Conservation (phyloP, 768 basidiomycete genomes). For the Mycena floridula region DNA sequence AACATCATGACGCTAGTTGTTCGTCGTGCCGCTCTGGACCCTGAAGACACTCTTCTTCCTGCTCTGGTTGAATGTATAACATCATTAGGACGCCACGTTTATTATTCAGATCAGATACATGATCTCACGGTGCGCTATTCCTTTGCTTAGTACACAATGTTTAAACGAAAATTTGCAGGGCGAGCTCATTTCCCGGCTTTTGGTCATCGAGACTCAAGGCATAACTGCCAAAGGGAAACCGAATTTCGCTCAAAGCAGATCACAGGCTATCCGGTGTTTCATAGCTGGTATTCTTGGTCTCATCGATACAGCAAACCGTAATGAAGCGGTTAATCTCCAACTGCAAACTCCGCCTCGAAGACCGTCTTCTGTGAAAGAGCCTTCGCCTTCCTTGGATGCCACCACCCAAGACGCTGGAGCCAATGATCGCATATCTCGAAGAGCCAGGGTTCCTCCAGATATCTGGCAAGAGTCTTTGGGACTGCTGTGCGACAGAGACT, state of each 20-base stretch:
- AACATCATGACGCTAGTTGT: slow-evolving; percentile 71
- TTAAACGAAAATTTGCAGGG: slow-evolving; percentile 33
- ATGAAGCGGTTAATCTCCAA: slow-evolving; percentile 22
- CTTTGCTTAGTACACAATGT: neutral
- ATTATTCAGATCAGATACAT: slow-evolving; percentile 94
- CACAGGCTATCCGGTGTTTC: slow-evolving; percentile 65
- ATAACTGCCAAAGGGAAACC: slow-evolving; percentile 32
- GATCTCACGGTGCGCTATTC: slow-evolving; percentile 60
- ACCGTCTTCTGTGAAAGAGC: slow-evolving; percentile 12
- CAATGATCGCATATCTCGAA: slow-evolving; percentile 38
- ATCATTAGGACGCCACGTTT: slow-evolving; percentile 84
- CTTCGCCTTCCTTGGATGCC: slow-evolving; percentile 18
- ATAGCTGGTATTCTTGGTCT: slow-evolving; percentile 67
- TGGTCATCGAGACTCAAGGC: slow-evolving; percentile 63
- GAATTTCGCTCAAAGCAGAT: slow-evolving; percentile 32
- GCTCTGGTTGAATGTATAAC: slow-evolving; percentile 70
- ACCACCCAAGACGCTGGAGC: slow-evolving; percentile 20
- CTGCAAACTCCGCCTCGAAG: slow-evolving; percentile 13
- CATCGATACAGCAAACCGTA: slow-evolving; percentile 54
- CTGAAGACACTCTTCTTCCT: slow-evolving; percentile 60
- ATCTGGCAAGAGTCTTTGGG: slow-evolving; percentile 90
- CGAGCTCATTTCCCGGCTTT: slow-evolving; percentile 73
- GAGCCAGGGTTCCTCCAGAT: slow-evolving; percentile 70
- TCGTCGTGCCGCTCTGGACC: slow-evolving; percentile 57
- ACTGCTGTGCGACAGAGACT: slow-evolving; percentile 74